Evolutionary conservation across 441 rosid species (phyloP).

Genomic region (Theobroma grandiflorum): DNA sequence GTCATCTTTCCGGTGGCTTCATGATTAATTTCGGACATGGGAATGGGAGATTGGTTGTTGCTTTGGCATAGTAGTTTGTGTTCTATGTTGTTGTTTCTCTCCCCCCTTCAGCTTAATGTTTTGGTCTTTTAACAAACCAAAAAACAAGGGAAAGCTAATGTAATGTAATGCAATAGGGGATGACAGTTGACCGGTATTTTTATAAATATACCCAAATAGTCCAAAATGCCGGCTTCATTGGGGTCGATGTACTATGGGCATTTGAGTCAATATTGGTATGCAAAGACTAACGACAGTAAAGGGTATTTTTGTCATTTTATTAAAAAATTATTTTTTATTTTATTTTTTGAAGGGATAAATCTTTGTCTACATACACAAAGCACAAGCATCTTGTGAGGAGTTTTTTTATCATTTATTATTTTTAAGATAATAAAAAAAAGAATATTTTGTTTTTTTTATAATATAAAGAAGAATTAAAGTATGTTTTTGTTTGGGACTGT

Average conservation of each 20-base stretch:
- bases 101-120: slow-evolving; percentile 20
- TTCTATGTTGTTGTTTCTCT: no score
- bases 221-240: slow-evolving; percentile 52
- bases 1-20: slow-evolving; percentile 58
- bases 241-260: slow-evolving; percentile 33
- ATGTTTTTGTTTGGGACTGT: not conserved
- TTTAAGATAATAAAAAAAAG: slow-evolving; percentile 26
- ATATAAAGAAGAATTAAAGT: not conserved
- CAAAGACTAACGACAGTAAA: not conserved
- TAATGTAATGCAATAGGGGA: slow-evolving; percentile 17
- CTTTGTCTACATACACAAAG: slow-evolving; percentile 32
- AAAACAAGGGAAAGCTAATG: not conserved
- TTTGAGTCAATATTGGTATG: slow-evolving; percentile 34
- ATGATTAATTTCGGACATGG: slow-evolving; percentile 48
- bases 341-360: slow-evolving; percentile 26
- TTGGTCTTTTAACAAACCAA: slow-evolving; percentile 30
- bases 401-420: not conserved
- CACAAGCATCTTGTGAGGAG: slow-evolving; percentile 57
- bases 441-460: slow-evolving; percentile 4
- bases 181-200: slow-evolving; percentile 64
- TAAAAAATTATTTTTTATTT: not conserved
- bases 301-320: slow-evolving; percentile 30
- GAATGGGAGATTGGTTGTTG: slow-evolving; percentile 18
- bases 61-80: not conserved
- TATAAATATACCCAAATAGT: slow-evolving; percentile 31